Percentiles rank a stretch among this genome's conserved stretches.
Conservation (phyloP, 1,139 yeast species). For the Debaryomyces subglobosus region DNA sequence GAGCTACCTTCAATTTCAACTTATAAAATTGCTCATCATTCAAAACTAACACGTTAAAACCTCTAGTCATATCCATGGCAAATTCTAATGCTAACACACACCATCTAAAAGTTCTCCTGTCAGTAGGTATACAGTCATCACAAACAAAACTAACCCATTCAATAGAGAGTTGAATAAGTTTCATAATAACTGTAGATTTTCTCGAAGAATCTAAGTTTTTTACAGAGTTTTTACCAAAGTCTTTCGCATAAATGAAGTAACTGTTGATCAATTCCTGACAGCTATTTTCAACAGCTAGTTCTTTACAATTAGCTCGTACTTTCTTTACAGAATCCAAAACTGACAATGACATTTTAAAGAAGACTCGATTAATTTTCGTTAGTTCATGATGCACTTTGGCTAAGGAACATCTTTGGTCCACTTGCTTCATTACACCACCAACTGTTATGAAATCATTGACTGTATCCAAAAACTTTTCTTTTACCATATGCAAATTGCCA, state of each 20-base stretch:
- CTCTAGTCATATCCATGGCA: slow-evolving; percentile 93
- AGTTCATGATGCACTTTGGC: slow-evolving; percentile 77
- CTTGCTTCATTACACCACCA: slow-evolving; percentile 39
- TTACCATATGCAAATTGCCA: slow-evolving; percentile 37
- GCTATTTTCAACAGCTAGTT: slow-evolving; percentile 50
- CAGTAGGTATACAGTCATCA: slow-evolving; percentile 94
- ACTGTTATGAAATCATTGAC: slow-evolving; percentile 55
- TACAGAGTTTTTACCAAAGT: slow-evolving; percentile 76
- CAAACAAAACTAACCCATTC: slow-evolving; percentile 93
- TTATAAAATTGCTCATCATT: slow-evolving; percentile 75
- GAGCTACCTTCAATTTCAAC: slow-evolving; percentile 83
- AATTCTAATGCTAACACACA: slow-evolving; percentile 94
- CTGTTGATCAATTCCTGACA: slow-evolving; percentile 80
- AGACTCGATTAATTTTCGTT: slow-evolving; percentile 63
- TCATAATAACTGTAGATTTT: slow-evolving; percentile 70
- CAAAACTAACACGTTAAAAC: slow-evolving; percentile 82
- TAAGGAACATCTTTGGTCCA: slow-evolving; percentile 71
- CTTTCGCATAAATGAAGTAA: slow-evolving; percentile 79
- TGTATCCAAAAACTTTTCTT: slow-evolving; percentile 52
- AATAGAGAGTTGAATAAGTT: slow-evolving; percentile 73
- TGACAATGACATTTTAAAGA: slow-evolving; percentile 69
- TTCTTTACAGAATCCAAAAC: slow-evolving; percentile 66
- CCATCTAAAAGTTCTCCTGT: slow-evolving; percentile 90
- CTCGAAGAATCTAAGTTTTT: slow-evolving; percentile 65
- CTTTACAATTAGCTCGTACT: slow-evolving; percentile 49